phyloP scores from a whole-genome alignment of 345 rosid genomes.

The Salix arbutifolia region DNA sequence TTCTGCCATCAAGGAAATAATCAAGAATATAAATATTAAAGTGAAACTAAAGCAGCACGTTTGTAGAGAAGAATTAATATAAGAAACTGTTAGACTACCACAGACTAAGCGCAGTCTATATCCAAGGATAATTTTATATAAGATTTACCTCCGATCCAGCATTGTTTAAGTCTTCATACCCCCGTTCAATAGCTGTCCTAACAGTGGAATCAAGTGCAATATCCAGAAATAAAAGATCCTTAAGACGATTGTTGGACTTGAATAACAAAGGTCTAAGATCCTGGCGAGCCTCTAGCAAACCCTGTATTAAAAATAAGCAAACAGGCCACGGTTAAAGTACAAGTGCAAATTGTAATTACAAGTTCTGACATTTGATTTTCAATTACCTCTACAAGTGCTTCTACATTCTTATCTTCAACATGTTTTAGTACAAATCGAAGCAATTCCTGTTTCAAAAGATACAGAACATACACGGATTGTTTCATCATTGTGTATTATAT shows the following conservation, averaged over 20 bases:
- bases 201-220: slow-evolving; percentile 91
- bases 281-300: slow-evolving; percentile 95
- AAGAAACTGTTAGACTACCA: not conserved
- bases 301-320: slow-evolving; percentile 41
- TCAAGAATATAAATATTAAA: slow-evolving; percentile 17
- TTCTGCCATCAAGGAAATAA: slow-evolving; percentile 47
- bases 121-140: not conserved
- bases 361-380: slow-evolving; percentile 1
- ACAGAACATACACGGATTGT: slow-evolving; percentile 3
- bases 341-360: slow-evolving; percentile 6
- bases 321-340: not conserved
- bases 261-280: slow-evolving; percentile 72
- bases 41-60: slow-evolving; percentile 6
- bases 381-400: slow-evolving; percentile 80
- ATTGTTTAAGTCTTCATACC: slow-evolving; percentile 71
- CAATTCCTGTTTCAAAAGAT: slow-evolving; percentile 54
- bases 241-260: slow-evolving; percentile 72
- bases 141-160: slow-evolving; percentile 79
- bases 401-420: slow-evolving; percentile 83
- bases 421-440: slow-evolving; percentile 76
- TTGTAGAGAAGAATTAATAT: not conserved
- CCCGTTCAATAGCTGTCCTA: slow-evolving; percentile 94
- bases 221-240: slow-evolving; percentile 89
- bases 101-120: not conserved
- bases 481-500: slow-evolving; percentile 14